Evolutionary conservation across 345 rosid species (phyloP), one percentile per base, ranked within the genome.

Genomic region (Clarkia xantiana): DNA sequence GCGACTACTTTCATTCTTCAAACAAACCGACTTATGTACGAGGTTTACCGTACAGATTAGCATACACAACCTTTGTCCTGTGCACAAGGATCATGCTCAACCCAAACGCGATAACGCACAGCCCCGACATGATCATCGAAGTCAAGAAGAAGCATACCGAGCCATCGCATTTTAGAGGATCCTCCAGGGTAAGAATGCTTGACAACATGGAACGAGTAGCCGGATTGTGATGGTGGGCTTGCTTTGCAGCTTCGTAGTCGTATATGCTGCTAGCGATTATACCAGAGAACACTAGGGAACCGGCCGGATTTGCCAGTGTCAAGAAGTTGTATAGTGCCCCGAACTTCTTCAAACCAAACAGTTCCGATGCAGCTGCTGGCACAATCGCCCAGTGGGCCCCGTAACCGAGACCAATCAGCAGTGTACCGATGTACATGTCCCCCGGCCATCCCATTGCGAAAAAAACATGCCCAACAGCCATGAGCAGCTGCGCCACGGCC

Each of bases 361-460:
- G 74, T 80, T 93, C 95, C 0, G 99, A 93, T 42, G 99, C 95
- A 39, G 94, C 72, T 29, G 96, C 99, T 3, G 99, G 99, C 49
- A 93, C 90, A 40, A 93, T 84, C 15, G 96, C 96, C 99, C 96
- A 93, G 41, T 87, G 96, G n/a, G 96, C 79, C 15, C 99, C 99
- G 42, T 93, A 87, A 40, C 96, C 94, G 2, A 84, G 88, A 14
- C 99, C 99, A 15, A 82, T 84, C 75, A 93, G 49, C 45, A 87
- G 70, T 7, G 99, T 93, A 20, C 95, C 99, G 14, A 84, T 64
- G 66, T 93, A 50, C 95, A 93, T 76, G 10, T 87, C 82, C 51
- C 91, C 91, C 6, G 96, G 91, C 96, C 96, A 87, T 45, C 94
- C 99, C 39, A 69, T 77, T 12, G 91, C 99, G 44, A 80, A 75